Evolutionary conservation across 495 filamentous ascomycete species (phyloP).

Genomic region (Hyphodiscus hymeniophilus): DNA sequence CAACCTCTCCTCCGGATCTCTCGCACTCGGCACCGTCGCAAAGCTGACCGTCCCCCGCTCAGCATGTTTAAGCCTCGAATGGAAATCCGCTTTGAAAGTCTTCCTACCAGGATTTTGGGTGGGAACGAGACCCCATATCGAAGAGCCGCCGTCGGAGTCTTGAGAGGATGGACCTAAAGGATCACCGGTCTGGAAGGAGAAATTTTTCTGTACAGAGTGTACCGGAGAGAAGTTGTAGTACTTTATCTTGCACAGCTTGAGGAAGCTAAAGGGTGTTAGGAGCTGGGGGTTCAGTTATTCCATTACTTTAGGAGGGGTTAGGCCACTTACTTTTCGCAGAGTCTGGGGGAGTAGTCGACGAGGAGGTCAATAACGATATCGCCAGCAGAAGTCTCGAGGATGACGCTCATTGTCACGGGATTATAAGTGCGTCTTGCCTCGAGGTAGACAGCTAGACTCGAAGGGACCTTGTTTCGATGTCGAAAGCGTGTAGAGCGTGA

Average conservation of each 20-base stretch:
- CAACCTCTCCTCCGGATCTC: slow-evolving; percentile 71
- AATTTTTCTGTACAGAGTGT: slow-evolving; percentile 80
- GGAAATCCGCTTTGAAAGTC: slow-evolving; percentile 75
- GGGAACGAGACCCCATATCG: slow-evolving; percentile 81
- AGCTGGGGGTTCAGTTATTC: slow-evolving; percentile 15
- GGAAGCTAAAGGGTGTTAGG: slow-evolving; percentile 67
- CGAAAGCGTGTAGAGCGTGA: neutral
- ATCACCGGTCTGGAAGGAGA: slow-evolving; percentile 93
- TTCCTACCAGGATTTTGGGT: slow-evolving; percentile 60
- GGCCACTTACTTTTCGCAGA: slow-evolving; percentile 77
- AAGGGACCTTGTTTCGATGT: neutral
- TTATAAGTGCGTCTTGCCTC: no score
- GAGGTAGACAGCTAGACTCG: no score
- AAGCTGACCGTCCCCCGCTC: slow-evolving; percentile 90
- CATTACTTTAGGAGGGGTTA: slow-evolving; percentile 5
- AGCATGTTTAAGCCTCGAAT: slow-evolving; percentile 75
- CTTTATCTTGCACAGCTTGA: slow-evolving; percentile 96
- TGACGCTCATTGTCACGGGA: slow-evolving; percentile 57
- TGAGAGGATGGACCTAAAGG: slow-evolving; percentile 75
- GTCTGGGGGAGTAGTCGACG: slow-evolving; percentile 75
- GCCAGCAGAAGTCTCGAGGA: slow-evolving; percentile 84
- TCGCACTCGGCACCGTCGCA: slow-evolving; percentile 71
- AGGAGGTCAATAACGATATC: slow-evolving; percentile 91
- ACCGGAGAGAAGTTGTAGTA: slow-evolving; percentile 96
- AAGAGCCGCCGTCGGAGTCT: slow-evolving; percentile 82